Evolutionary conservation across 805 yeast species (phyloP), one percentile per base, ranked within the genome.

Genomic region (Candida germanica): DNA sequence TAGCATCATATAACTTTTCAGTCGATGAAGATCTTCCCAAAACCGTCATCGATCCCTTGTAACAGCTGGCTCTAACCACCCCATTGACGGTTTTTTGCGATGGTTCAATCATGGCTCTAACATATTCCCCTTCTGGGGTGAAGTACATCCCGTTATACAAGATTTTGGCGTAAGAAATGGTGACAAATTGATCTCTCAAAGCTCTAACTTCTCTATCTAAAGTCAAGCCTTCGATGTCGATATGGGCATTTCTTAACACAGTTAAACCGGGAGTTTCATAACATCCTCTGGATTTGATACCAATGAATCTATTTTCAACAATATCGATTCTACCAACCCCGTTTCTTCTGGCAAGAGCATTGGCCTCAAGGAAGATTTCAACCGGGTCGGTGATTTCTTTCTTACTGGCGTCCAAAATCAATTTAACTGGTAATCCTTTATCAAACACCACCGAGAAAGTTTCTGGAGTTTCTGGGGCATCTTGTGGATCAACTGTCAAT

Each of bases 311-410:
- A 77, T 93, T 87, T 73, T 93, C 98, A 49, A 93, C 98, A 59
- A 93, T 93, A 72, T 93, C 98, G 63, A 93, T 84, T 77, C 98
- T 88, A 66, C 98, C 98, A 43, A 93, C 96, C 75, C 98, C 98
- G 64, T 93, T 89, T 75, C 96, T 88, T 79, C 98, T 89, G 42
- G 97, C 98, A 56, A 93, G 74, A 53, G 88, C 80, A 66, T 93
- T 91, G 44, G 96, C 96, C 49, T 88, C 83, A 51, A 86, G 69
- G 78, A 93, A 93, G 51, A 93, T 73, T 53, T 89, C 96, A 42
- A 89, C 89, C 34, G 98, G 91, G 42, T 84, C 91, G 33, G 96
- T 80, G 46, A 83, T 82, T 30, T 56, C 64, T 42, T 68, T 72
- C 55, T 74, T 71, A 46, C 73, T 72, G 36, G 78, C 80, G 39